A percentile compares a stretch with the other conserved stretches of the same genome.
These are phyloP conservation scores for Kodamaea arcana DNA, from an alignment of 1,139 yeast genomes.

Conservation along the genomic window DNA sequence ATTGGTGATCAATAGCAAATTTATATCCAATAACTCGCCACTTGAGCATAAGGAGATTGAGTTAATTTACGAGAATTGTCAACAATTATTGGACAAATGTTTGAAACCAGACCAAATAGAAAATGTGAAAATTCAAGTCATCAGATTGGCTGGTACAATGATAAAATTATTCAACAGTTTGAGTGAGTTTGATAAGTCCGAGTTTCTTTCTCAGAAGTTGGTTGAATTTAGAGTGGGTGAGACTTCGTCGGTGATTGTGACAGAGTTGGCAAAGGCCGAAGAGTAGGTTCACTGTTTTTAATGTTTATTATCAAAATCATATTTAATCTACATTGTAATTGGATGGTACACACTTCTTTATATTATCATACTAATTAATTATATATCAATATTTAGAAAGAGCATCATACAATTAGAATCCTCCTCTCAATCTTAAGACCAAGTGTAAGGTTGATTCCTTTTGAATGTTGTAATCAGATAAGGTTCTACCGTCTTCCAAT, in stretches of 20 bases:
- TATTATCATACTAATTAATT: not conserved
- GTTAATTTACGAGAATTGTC: slow-evolving; percentile 21
- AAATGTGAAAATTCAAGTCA: slow-evolving; percentile 52
- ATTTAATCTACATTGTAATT: not conserved
- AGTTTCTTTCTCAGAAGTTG: slow-evolving; percentile 1
- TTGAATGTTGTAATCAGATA: slow-evolving; percentile 92
- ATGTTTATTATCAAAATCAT: not conserved
- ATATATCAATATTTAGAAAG: not conserved
- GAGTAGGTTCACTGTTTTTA: no score
- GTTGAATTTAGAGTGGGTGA: slow-evolving; percentile 13
- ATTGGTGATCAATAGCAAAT: slow-evolving; percentile 5
- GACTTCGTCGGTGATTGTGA: slow-evolving; percentile 27
- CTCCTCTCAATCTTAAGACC: slow-evolving; percentile 91
- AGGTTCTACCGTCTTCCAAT: slow-evolving; percentile 89
- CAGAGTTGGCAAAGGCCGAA: slow-evolving; percentile 19
- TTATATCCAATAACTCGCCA: not conserved
- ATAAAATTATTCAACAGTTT: slow-evolving; percentile 13
- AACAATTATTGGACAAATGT: slow-evolving; percentile 25
- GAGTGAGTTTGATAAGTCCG: slow-evolving; percentile 28
- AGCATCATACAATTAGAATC: slow-evolving; percentile 50
- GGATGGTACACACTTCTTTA: not conserved
- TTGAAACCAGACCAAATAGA: slow-evolving; percentile 51
- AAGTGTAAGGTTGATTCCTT: slow-evolving; percentile 88
- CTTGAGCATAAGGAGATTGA: slow-evolving; percentile 8
- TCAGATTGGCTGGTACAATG: slow-evolving; percentile 26